These are phyloP conservation scores for Mycena venus DNA, from an alignment of 768 basidiomycete genomes.

Conservation along the genomic window DNA sequence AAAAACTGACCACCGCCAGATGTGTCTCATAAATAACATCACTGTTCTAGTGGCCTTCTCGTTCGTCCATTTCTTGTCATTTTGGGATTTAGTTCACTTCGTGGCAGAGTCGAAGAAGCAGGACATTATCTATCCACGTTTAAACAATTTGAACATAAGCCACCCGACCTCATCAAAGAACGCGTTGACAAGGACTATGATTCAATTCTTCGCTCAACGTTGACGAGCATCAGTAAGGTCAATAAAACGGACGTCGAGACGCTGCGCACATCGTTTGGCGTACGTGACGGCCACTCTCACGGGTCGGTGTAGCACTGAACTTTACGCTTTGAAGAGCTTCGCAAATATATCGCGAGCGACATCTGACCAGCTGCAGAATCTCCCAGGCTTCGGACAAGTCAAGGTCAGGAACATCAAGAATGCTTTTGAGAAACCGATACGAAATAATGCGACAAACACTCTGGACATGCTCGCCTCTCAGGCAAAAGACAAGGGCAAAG, in stretches of 20 bases:
- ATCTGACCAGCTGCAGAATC: conserved; percentile 78
- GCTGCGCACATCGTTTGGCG: conserved; percentile 90
- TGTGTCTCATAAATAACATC: conserved; percentile 92
- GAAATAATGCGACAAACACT: conserved; percentile 71
- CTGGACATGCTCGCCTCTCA: conserved; percentile 50
- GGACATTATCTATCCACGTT: conserved; percentile 91
- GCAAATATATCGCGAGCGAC: conserved; percentile 82
- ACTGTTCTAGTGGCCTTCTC: conserved; percentile 95
- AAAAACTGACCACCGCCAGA: conserved; percentile 50
- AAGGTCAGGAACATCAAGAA: conserved; percentile 94
- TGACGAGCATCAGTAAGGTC: conserved; percentile 93
- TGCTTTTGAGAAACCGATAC: conserved; percentile 91
- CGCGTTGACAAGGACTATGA: conserved; percentile 91
- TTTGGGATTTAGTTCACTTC: conserved; percentile 9
- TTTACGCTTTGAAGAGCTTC: conserved; percentile 74
- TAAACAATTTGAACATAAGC: conserved; percentile 95
- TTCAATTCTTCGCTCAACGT: conserved; percentile 81
- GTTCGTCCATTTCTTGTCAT: conserved; percentile 56
- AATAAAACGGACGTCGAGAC: conserved; percentile 99
- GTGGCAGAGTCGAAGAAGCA: conserved; percentile 85
- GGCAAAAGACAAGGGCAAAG: conserved; percentile 38
- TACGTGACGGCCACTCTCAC: conserved; percentile 54
- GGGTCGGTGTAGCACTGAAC: neutral
- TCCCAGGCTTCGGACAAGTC: conserved; percentile 94
- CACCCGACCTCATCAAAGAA: conserved; percentile 95